Evolutionary conservation across 306 rosid species (phyloP).

Genomic region (Coriaria nepalensis): DNA sequence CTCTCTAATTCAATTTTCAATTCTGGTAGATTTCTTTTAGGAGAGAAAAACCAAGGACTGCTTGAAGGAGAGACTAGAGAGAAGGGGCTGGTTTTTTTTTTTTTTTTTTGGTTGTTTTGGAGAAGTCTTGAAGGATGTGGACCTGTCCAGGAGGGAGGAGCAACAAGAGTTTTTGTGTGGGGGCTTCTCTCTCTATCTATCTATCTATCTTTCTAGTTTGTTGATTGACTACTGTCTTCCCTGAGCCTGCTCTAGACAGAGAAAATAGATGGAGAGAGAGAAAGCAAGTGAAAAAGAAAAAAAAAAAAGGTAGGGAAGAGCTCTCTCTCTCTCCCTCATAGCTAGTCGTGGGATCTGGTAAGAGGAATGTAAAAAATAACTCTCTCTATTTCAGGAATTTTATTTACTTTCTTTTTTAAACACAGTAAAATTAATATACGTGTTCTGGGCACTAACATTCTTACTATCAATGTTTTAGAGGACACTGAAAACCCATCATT

Average conservation of each 20-base stretch:
- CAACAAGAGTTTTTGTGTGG: conserved; percentile 21
- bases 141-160: conserved; percentile 17
- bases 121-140: conserved; percentile 10
- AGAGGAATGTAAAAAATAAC: conserved; percentile 19
- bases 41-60: neutral
- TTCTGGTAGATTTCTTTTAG: no score
- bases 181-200: conserved; percentile 12
- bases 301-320: neutral
- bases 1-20: neutral
- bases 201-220: conserved; percentile 12
- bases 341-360: conserved; percentile 52
- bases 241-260: conserved; percentile 7
- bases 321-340: no score
- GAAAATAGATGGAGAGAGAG: neutral
- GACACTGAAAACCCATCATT: conserved; percentile 5
- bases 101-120: no score
- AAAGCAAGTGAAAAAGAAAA: conserved; percentile 8
- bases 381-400: conserved; percentile 5
- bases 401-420: conserved; percentile 1
- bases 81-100: neutral
- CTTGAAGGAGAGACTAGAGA: conserved; percentile 13
- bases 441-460: conserved; percentile 10
- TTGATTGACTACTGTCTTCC: conserved; percentile 33
- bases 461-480: neutral
- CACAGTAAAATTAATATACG: conserved; percentile 9